A percentile compares a stretch with the other conserved stretches of the same genome.
These are phyloP conservation scores for Neurospora sp. DNA, from an alignment of 495 filamentous ascomycete species.

Conservation along the genomic window DNA sequence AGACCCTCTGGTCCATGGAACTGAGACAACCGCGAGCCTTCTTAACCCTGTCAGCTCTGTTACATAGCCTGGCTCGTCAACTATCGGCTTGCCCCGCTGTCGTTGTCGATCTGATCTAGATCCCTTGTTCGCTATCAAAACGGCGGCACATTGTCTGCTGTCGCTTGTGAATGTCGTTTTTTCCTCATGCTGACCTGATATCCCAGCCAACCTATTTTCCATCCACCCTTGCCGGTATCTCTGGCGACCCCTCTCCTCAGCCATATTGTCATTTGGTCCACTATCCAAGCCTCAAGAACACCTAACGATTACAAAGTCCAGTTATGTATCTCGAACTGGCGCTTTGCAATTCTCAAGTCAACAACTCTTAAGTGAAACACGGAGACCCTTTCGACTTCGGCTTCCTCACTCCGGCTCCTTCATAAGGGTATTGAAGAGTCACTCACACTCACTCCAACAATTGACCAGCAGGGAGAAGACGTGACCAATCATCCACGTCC, in stretches of 20 bases:
- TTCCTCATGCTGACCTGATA: not conserved
- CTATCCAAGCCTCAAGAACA: not conserved
- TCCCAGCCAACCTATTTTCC: not conserved
- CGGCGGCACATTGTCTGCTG: not conserved
- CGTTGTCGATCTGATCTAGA: not conserved
- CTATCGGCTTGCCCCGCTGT: not conserved
- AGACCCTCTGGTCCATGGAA: not conserved
- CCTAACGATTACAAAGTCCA: not conserved
- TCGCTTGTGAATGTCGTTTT: not conserved
- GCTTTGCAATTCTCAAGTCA: not conserved
- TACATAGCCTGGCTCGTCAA: not conserved
- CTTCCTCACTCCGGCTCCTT: not conserved
- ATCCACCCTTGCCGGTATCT: not conserved
- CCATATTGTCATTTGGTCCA: not conserved
- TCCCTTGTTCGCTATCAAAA: not conserved
- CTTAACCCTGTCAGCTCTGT: not conserved
- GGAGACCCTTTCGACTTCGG: not conserved
- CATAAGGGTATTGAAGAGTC: not conserved
- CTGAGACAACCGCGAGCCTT: not conserved
- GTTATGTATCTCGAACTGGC: not conserved
- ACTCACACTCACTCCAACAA: not conserved
- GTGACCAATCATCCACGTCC: not conserved
- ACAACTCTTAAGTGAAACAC: not conserved
- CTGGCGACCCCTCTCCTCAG: not conserved
- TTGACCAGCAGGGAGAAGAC: not conserved